These are phyloP conservation scores for Raphanus raphanistrum DNA, from an alignment of 345 rosid species.

Conservation along the genomic window DNA sequence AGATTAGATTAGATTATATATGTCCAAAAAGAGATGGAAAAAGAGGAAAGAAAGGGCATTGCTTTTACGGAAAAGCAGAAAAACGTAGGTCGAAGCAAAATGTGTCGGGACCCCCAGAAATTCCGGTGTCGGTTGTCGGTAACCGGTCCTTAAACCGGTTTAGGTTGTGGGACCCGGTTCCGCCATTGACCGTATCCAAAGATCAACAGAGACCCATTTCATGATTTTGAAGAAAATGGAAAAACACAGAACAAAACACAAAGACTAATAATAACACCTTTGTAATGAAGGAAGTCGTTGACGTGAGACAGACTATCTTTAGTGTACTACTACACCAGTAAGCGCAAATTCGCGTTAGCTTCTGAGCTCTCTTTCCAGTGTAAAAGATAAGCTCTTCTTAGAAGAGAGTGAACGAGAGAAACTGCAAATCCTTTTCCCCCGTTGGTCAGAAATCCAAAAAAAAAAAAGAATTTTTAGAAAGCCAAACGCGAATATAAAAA, in stretches of 20 bases:
- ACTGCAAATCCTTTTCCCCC: conserved; percentile 1
- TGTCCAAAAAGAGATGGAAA: conserved; percentile 31
- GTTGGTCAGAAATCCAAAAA: background rate
- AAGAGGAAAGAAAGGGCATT: conserved; percentile 30
- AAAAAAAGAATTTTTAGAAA: background rate
- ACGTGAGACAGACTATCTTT: background rate
- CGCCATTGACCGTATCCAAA: conserved; percentile 14
- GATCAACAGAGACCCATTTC: background rate
- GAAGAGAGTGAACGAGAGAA: conserved; percentile 6
- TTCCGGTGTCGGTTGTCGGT: conserved; percentile 45
- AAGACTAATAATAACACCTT: background rate
- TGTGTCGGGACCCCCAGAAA: conserved; percentile 35
- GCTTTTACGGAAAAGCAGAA: conserved; percentile 53
- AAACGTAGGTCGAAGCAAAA: background rate
- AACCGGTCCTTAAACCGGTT: conserved; percentile 5
- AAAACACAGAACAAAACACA: background rate
- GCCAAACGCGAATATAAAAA: conserved; percentile 1
- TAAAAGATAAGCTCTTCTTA: background rate
- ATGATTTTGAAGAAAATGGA: background rate
- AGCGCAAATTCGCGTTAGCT: background rate
- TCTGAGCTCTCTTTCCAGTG: background rate
- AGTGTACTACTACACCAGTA: background rate
- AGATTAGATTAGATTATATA: background rate
- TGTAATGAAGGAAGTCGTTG: background rate
- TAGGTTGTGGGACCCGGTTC: conserved; percentile 10